phyloP scores from a whole-genome alignment of 352 stramenopile genomes.

The Phytopythium mirpurense region DNA sequence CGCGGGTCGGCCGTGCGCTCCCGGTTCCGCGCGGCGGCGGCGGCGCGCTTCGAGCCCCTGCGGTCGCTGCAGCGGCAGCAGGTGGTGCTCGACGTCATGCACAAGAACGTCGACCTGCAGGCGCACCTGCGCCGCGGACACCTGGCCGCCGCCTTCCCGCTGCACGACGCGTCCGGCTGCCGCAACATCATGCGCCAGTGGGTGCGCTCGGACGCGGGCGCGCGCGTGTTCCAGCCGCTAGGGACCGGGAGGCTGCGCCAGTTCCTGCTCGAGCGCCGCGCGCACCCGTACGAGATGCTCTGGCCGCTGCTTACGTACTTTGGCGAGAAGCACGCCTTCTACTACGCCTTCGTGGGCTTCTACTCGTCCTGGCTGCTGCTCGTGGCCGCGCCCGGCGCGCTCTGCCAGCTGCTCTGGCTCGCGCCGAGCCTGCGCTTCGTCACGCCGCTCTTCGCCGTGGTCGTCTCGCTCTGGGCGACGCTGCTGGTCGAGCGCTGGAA shows the following conservation, averaged over 20 bases:
- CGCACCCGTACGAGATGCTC: slow-evolving; percentile 72
- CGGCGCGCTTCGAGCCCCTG: slow-evolving; percentile 60
- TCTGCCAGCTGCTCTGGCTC: slow-evolving; percentile 48
- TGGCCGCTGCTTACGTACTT: slow-evolving; percentile 81
- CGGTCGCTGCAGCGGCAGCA: slow-evolving; percentile 71
- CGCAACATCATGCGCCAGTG: slow-evolving; percentile 62
- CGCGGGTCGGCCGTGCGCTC: slow-evolving; percentile 53
- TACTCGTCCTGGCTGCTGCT: slow-evolving; percentile 69
- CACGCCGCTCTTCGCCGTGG: slow-evolving; percentile 51
- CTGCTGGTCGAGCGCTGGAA: slow-evolving; percentile 89
- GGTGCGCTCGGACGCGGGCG: slow-evolving; percentile 28
- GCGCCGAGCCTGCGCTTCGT: slow-evolving; percentile 19
- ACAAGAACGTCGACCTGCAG: slow-evolving; percentile 63
- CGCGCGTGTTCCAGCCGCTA: slow-evolving; percentile 55
- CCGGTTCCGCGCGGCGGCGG: slow-evolving; percentile 35
- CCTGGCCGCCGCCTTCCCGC: slow-evolving; percentile 53
- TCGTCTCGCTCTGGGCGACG: slow-evolving; percentile 84
- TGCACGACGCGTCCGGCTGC: slow-evolving; percentile 57
- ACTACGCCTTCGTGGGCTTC: slow-evolving; percentile 72
- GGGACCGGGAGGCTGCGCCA: slow-evolving; percentile 36
- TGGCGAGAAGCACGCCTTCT: slow-evolving; percentile 77
- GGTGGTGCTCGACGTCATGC: slow-evolving; percentile 68
- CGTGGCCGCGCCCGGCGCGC: slow-evolving; percentile 37
- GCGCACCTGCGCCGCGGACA: slow-evolving; percentile 51
- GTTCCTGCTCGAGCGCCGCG: slow-evolving; percentile 54